Conservation (phyloP, 345 rosid genomes). For the Ailanthus altissimus region DNA sequence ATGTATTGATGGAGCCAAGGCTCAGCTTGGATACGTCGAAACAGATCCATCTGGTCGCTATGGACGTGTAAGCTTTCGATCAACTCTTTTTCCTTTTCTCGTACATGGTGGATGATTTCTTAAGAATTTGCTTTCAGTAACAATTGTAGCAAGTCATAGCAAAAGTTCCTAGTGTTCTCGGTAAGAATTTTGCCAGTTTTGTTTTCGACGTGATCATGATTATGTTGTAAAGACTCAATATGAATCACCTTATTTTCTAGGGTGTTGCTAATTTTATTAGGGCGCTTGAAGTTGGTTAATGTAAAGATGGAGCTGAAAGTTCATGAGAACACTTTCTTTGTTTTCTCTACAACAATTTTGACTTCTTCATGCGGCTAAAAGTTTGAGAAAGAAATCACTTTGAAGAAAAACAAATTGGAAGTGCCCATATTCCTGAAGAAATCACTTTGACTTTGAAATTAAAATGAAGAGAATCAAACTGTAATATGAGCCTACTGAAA, state of each 20-base stretch:
- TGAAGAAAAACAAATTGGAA: background rate
- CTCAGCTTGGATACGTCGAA: constrained; percentile 56
- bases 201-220: background rate
- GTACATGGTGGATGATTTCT: background rate
- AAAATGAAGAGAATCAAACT: background rate
- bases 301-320: background rate
- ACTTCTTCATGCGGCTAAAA: background rate
- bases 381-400: background rate
- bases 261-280: background rate
- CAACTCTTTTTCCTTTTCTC: background rate
- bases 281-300: background rate
- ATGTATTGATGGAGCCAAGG: constrained; percentile 32
- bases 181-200: background rate
- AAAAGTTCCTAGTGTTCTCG: background rate
- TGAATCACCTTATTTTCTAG: background rate
- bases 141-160: background rate
- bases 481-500: background rate
- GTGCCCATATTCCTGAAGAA: background rate
- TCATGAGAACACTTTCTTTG: background rate
- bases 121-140: background rate
- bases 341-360: constrained; percentile 4
- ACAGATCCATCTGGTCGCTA: constrained; percentile 89
- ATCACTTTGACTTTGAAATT: background rate
- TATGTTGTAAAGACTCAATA: background rate
- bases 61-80: constrained; percentile 69